These are phyloP conservation scores for Lomentospora prolificans DNA, from an alignment of 2,329 filamentous ascomycete genomes.

Conservation along the genomic window DNA sequence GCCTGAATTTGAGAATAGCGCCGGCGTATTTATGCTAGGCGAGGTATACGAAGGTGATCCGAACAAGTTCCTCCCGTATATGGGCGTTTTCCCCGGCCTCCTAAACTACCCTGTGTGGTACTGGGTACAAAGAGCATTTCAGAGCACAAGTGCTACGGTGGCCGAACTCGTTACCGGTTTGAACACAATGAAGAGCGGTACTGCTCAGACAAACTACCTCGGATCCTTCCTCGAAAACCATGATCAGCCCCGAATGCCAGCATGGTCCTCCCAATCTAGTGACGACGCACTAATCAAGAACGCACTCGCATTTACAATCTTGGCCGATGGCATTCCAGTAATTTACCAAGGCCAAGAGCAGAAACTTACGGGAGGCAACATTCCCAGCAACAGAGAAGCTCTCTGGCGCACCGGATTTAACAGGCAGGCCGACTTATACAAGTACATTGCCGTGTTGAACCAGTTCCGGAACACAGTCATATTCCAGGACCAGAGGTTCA, in stretches of 20 bases:
- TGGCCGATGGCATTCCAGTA: conserved; percentile 42
- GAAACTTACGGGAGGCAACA: conserved; percentile 40
- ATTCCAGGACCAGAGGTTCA: conserved; percentile 9
- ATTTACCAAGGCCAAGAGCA: conserved; percentile 54
- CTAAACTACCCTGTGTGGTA: conserved; percentile 28
- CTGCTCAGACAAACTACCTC: conserved; percentile 30
- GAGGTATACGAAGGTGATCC: conserved; percentile 49
- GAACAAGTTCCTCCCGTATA: conserved; percentile 42
- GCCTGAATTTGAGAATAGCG: conserved; percentile 43
- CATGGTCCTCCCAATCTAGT: conserved; percentile 23
- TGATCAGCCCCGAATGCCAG: conserved; percentile 48
- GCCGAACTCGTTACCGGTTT: conserved; percentile 50
- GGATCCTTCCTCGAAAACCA: conserved; percentile 54
- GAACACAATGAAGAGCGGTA: conserved; percentile 47
- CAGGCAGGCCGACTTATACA: conserved; percentile 10
- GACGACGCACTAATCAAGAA: conserved; percentile 46
- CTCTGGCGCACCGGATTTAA: conserved; percentile 11
- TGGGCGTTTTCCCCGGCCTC: conserved; percentile 39
- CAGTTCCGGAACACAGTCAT: conserved; percentile 9
- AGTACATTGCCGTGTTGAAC: conserved; percentile 10
- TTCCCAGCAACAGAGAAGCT: conserved; percentile 22
- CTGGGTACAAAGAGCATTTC: conserved; percentile 12
- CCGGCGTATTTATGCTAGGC: conserved; percentile 54
- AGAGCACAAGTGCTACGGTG: conserved; percentile 10
- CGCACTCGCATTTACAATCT: conserved; percentile 13